Evolutionary conservation across 768 basidiomycete species (phyloP).

Genomic region (Cyathus striatus): DNA sequence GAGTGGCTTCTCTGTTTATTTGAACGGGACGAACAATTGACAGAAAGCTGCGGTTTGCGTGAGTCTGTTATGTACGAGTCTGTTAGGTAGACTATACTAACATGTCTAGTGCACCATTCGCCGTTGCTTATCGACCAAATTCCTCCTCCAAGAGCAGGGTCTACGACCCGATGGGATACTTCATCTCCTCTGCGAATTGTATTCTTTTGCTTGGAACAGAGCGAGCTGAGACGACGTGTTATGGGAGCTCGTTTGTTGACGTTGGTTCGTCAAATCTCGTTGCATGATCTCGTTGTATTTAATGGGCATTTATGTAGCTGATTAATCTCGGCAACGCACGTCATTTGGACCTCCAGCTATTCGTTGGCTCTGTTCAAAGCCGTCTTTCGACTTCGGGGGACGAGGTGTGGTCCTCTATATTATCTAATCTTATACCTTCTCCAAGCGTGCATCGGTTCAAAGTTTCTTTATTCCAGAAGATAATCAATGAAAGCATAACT

Average conservation of each 20-base stretch:
- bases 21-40: conserved; percentile 55
- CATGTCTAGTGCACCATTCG: conserved; percentile 28
- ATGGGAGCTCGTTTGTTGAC: conserved; percentile 23
- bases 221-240: conserved; percentile 16
- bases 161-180: conserved; percentile 48
- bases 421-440: conserved; percentile 27
- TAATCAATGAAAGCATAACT: conserved; percentile 20
- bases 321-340: conserved; percentile 33
- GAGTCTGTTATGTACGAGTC: no score
- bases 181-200: conserved; percentile 12
- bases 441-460: conserved; percentile 31
- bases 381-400: conserved; percentile 24
- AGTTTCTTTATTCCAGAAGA: conserved; percentile 32
- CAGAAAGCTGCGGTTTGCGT: conserved; percentile 31
- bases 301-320: conserved; percentile 26
- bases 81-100: conserved; percentile 3
- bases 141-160: conserved; percentile 43
- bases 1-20: conserved; percentile 65
- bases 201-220: conserved; percentile 25
- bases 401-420: conserved; percentile 19
- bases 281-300: no score
- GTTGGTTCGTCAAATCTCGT: conserved; percentile 11
- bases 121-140: conserved; percentile 55
- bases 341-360: conserved; percentile 28
- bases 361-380: conserved; percentile 27